Percentiles rank a stretch among this genome's conserved stretches.
phyloP scores from a whole-genome alignment of 345 rosid genomes.

The Citrus medica region DNA sequence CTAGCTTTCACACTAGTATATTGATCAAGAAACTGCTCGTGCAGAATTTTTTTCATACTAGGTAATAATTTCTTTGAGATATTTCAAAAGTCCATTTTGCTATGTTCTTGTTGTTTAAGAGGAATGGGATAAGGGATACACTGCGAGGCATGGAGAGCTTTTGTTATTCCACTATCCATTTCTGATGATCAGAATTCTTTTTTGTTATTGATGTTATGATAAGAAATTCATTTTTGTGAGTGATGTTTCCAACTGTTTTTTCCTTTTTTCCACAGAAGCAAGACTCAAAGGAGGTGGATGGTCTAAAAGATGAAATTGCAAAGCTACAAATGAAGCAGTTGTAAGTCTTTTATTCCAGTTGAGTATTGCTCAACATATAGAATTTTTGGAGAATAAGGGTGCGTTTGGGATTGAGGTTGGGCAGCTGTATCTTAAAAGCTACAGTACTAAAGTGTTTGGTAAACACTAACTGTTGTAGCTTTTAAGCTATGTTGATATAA shows the following conservation, averaged over 20 bases:
- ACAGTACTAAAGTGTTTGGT: too few relatives aligned
- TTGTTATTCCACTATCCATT: not conserved
- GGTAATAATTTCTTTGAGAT: not conserved
- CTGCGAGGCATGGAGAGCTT: not conserved
- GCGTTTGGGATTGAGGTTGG: too few relatives aligned
- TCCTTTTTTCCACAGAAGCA: slow-evolving; percentile 39
- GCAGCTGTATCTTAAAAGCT: too few relatives aligned
- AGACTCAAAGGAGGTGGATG: slow-evolving; percentile 45
- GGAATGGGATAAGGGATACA: not conserved
- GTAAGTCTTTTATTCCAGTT: slow-evolving; percentile 41
- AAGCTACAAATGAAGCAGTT: slow-evolving; percentile 68
- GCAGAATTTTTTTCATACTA: not conserved
- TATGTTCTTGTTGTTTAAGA: not conserved
- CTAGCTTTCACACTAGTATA: not conserved
- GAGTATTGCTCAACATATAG: not conserved
- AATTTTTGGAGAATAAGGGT: not conserved
- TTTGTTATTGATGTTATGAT: not conserved
- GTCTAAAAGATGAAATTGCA: slow-evolving; percentile 57
- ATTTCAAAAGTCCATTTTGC: not conserved
- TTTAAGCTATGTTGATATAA: too few relatives aligned
- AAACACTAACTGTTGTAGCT: too few relatives aligned
- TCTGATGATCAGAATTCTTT: not conserved
- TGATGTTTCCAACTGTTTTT: not conserved
- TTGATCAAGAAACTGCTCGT: not conserved
- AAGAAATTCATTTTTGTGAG: not conserved